These are phyloP conservation scores for Amoeboaphelidium occidentale DNA, from an alignment of 371 early-diverging fungal genomes.

Conservation along the genomic window DNA sequence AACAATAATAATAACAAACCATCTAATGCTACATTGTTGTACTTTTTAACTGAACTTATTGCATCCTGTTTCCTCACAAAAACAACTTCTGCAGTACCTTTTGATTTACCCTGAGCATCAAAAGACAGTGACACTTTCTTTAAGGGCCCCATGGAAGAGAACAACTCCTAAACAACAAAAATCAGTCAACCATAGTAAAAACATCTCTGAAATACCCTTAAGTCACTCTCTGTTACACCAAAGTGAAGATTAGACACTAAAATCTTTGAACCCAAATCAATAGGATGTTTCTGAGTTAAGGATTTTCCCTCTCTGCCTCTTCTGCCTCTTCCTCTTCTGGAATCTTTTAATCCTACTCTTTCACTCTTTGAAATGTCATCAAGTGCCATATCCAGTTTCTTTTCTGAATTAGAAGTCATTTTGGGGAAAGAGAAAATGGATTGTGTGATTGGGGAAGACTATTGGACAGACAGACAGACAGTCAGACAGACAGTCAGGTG, in stretches of 20 bases:
- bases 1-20: conserved; percentile 9
- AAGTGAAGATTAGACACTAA: conserved; percentile 42
- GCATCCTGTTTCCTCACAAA: conserved; percentile 31
- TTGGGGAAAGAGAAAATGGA: no score
- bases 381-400: no score
- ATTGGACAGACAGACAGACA: no score
- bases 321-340: no score
- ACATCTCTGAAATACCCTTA: conserved; percentile 23
- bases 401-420: no score
- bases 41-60: conserved; percentile 25
- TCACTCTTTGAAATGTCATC: no score
- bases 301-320: no score
- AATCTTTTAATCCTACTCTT: no score
- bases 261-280: conserved; percentile 23
- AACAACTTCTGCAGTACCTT: conserved; percentile 27
- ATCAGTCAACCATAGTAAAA: conserved; percentile 11
- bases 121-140: background rate
- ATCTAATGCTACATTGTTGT: conserved; percentile 40
- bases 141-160: background rate
- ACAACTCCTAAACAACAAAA: conserved; percentile 9
- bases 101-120: background rate
- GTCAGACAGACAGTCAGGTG: no score
- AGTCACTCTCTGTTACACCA: conserved; percentile 36
- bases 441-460: no score
- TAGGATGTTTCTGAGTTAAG: no score